Evolutionary conservation across 2,329 filamentous ascomycete genomes (phyloP), one percentile per base, ranked within the genome.

Genomic region (Xylaria sp.): DNA sequence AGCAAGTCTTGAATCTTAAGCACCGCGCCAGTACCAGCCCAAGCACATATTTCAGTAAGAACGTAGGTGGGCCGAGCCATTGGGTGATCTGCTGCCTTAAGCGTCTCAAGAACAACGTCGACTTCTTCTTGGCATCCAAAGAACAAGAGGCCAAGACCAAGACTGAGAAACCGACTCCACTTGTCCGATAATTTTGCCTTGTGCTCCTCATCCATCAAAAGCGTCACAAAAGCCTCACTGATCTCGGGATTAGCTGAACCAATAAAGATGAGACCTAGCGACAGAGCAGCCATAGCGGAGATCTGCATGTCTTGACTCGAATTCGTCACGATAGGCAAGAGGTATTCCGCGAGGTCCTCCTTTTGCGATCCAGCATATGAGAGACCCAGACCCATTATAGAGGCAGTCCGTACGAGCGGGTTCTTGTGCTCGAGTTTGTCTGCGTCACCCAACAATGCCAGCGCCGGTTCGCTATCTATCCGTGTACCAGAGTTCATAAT

Each of bases 121-220:
- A 98, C 96, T 80, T 98, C 95, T 81, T 99, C 96, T 82, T 99
- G 96, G 72, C 93, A 91, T 47, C 96, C 96, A 75, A 99, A 98
- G 87, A 94, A 99, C 32, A 99, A 86, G 29, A 99, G 87, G 1
- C 95, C 96, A 71, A 99, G 87, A 72, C 96, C 96, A 50, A 99
- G 90, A 23, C 93, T 94, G 84, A 99, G 92, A 84, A 99, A 99
- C 21, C 96, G 91, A 37, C 94, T 96, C 96, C 96, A 99, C 83
- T 98, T 99, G 82, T 98, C 93, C 74, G 97, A 98, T 69, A 99
- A 85, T 80, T 97, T 94, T 77, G 88, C 91, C 82, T 92, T 92
- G 66, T 94, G 90, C 69, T 98, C 95, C 67, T 98, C 95, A 74
- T 99, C 96, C 81, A 99, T 89, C 74, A 99, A 86, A 0, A 95